Evolutionary conservation across 78 protist genomes (phyloP), one percentile per base, ranked within the genome.

Genomic region (Planoprotostelium fungivorum): DNA sequence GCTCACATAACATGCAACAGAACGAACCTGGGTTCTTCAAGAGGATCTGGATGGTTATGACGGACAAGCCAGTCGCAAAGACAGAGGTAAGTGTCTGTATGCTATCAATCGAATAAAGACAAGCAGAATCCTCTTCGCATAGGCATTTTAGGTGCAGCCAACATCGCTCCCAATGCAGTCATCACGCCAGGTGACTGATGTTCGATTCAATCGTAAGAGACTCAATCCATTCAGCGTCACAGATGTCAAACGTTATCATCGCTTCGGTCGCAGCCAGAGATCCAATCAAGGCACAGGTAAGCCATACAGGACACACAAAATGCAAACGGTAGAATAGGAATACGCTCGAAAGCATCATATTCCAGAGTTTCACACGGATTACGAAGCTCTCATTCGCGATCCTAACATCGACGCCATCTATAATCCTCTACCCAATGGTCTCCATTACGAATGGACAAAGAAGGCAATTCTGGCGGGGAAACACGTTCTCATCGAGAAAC

Each of bases 401-500:
- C 73, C 73, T 85, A 16, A 85, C 35, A 85, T 85, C 16, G 37
- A 85, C 16, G 5, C 35, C 36, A 36, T 85, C 16, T 85, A 85
- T 16, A 85, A 85, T 16, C 87, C 87, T 25, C 87, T 85, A 5
- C 87, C 87, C 36, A 85, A 85, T 16, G 87, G 63, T 5, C 37
- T 85, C 63, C 87, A 85, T 36, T 85, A 36, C 16, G 87, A 85
- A 16, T 85, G 87, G 87, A 85, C 87, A 23, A 37, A 37, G 37
- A 85, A 85, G 87, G 87, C 37, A 25, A 25, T 85, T 23, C 29
- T 25, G 37, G 87, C 87, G 5, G 87, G 87, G 36, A 85, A 85
- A 85, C 87, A 85, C 16, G 87, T 85, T 85, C 87, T 85, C 87
- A 5, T 35, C 35, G 87, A 85, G 16, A 85, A 85, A 16, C 87